These are phyloP conservation scores for Saprolegnia diclina DNA, from an alignment of 352 stramenopile genomes.

Conservation along the genomic window DNA sequence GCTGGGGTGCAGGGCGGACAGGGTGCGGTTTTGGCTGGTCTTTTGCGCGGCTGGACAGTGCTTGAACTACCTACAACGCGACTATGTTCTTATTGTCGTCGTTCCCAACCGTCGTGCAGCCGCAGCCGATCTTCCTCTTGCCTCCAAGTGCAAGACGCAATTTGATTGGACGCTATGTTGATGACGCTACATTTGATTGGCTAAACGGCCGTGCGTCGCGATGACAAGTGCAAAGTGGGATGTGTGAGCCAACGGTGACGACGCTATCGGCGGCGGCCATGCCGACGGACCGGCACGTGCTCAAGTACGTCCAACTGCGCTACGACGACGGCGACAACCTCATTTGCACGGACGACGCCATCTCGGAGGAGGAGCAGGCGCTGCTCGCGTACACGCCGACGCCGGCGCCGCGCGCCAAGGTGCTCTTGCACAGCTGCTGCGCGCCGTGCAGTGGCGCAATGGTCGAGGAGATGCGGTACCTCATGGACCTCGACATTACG, in stretches of 20 bases:
- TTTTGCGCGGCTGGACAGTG: too few relatives aligned
- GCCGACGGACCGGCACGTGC: conserved; percentile 14
- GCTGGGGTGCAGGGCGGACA: too few relatives aligned
- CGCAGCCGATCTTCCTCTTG: too few relatives aligned
- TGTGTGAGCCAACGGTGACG: not conserved
- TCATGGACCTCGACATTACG: conserved; percentile 34
- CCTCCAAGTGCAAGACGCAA: too few relatives aligned
- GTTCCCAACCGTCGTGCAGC: too few relatives aligned
- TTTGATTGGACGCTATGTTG: too few relatives aligned
- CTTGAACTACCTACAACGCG: too few relatives aligned
- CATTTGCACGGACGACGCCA: conserved; percentile 17
- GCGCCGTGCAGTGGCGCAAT: conserved; percentile 46
- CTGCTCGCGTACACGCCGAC: conserved; percentile 22
- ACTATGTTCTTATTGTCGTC: too few relatives aligned
- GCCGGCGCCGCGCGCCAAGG: conserved; percentile 20
- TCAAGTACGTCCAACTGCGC: conserved; percentile 25
- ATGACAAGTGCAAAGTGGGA: not conserved
- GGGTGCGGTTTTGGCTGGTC: too few relatives aligned
- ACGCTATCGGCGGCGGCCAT: conserved; percentile 10
- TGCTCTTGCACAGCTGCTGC: conserved; percentile 49
- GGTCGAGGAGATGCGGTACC: conserved; percentile 47
- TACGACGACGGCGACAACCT: conserved; percentile 16
- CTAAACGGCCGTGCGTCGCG: not conserved
- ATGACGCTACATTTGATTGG: not conserved
- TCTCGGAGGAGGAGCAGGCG: conserved; percentile 14